Percentiles rank a stretch among this genome's conserved stretches.
Conservation (phyloP, 441 rosid species). For the Brassica balearica region DNA sequence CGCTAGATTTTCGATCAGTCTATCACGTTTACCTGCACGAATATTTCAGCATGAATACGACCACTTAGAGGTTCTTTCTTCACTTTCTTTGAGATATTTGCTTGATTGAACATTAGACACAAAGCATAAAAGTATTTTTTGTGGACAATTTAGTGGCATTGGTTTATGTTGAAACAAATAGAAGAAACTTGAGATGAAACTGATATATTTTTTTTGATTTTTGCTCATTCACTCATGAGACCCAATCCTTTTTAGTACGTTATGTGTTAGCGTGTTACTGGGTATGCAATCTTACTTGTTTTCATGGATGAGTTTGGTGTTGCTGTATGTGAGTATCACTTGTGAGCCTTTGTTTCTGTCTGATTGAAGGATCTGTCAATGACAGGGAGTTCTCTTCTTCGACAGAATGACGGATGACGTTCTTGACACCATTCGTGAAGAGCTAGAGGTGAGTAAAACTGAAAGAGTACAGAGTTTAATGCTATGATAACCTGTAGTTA, state of each 20-base stretch:
- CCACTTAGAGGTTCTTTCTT: slow-evolving; percentile 75
- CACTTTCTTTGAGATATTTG: slow-evolving; percentile 11
- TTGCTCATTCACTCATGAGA: background rate
- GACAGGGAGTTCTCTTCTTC: slow-evolving; percentile 86
- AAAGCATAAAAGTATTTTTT: background rate
- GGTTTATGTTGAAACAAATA: slow-evolving; percentile 1
- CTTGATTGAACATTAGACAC: slow-evolving; percentile 27
- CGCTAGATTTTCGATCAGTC: slow-evolving; percentile 65
- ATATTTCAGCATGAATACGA: slow-evolving; percentile 97
- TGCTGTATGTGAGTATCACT: slow-evolving; percentile 13
- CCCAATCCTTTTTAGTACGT: slow-evolving; percentile 4
- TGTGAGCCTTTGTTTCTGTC: slow-evolving; percentile 21
- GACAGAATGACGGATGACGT: slow-evolving; percentile 89
- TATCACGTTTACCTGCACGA: slow-evolving; percentile 84
- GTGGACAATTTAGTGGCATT: slow-evolving; percentile 11
- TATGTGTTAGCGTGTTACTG: slow-evolving; percentile 16
- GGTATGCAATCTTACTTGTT: slow-evolving; percentile 19
- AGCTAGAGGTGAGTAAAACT: slow-evolving; percentile 68
- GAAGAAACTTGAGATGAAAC: background rate
- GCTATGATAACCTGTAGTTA: slow-evolving; percentile 20
- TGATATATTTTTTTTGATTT: background rate
- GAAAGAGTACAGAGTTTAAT: slow-evolving; percentile 3
- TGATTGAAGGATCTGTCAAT: slow-evolving; percentile 38
- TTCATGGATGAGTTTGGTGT: slow-evolving; percentile 9
- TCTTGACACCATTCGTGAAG: slow-evolving; percentile 64